phyloP scores from a whole-genome alignment of 331 rosid species.

The Rhamnella rubrinervis region DNA sequence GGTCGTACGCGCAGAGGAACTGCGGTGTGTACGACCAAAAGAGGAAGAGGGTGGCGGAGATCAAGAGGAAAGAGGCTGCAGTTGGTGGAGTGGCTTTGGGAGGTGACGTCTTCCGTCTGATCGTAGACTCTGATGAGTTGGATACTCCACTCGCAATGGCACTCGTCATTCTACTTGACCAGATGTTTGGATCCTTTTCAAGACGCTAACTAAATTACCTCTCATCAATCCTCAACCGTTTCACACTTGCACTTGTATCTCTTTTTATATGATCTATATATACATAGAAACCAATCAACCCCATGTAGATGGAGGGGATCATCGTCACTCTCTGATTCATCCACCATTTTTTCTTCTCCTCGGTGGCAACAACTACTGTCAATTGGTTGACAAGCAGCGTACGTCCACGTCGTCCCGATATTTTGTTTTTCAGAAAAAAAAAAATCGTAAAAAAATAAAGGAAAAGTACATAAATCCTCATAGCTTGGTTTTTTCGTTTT shows the following conservation, averaged over 20 bases:
- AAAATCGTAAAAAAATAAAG: neutral
- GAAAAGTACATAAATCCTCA: neutral
- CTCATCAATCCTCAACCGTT: too few species aligned
- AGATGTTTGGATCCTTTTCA: constrained; percentile 51
- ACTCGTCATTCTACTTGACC: constrained; percentile 60
- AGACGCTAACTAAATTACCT: too few species aligned
- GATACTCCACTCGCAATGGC: constrained; percentile 66
- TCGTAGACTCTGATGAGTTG: constrained; percentile 45
- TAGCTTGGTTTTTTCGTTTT: constrained; percentile 52
- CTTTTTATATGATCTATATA: too few species aligned
- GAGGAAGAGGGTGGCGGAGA: constrained; percentile 59
- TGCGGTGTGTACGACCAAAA: constrained; percentile 52
- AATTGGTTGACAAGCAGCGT: too few species aligned
- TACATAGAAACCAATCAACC: neutral
- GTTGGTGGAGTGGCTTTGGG: constrained; percentile 58
- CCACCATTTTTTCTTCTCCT: too few species aligned
- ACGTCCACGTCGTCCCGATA: too few species aligned
- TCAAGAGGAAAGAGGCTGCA: constrained; percentile 56
- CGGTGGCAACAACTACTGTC: too few species aligned
- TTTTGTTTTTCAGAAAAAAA: neutral
- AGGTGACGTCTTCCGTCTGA: constrained; percentile 62
- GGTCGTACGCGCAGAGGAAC: constrained; percentile 57
- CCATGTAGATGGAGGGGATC: too few species aligned
- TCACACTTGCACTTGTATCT: too few species aligned
- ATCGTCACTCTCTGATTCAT: neutral